A percentile compares a stretch with the other conserved stretches of the same genome.
Conservation (phyloP, 164 flowering plant species). For the Paratinospora sagittata region DNA sequence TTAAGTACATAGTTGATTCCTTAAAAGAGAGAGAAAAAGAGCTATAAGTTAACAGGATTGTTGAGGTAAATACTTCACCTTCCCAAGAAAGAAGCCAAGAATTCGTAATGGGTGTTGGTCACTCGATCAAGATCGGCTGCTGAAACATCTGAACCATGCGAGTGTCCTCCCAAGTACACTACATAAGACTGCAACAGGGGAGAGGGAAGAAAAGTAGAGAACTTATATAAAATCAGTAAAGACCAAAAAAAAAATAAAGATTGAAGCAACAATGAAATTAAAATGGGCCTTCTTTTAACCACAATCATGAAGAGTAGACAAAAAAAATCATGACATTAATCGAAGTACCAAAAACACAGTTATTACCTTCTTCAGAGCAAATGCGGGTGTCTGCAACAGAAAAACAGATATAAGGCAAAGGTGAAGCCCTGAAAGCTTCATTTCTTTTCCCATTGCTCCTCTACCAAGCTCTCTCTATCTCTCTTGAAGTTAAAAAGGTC, state of each 20-base stretch:
- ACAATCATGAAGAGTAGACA: neutral
- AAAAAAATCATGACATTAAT: neutral
- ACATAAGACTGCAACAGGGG: slow-evolving; percentile 44
- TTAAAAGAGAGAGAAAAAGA: neutral
- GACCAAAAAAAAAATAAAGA: neutral
- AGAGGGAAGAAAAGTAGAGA: neutral
- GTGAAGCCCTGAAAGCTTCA: slow-evolving; percentile 19
- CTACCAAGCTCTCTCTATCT: neutral
- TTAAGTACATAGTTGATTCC: neutral
- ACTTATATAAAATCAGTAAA: neutral
- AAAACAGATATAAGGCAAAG: slow-evolving; percentile 19
- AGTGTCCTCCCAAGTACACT: slow-evolving; percentile 65
- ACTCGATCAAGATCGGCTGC: slow-evolving; percentile 29
- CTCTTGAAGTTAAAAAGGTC: neutral
- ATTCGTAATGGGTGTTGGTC: slow-evolving; percentile 41
- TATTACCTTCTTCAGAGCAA: slow-evolving; percentile 42
- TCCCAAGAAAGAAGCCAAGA: slow-evolving; percentile 34
- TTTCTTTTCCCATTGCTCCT: neutral
- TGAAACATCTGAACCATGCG: slow-evolving; percentile 30
- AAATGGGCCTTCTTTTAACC: neutral
- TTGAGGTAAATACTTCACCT: slow-evolving; percentile 12
- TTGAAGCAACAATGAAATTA: no score
- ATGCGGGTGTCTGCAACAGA: slow-evolving; percentile 30
- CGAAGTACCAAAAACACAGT: neutral
- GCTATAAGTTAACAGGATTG: no score